Base-by-base conservation (phyloP, 768 basidiomycete species). In the Lactarius indigo region DNA sequence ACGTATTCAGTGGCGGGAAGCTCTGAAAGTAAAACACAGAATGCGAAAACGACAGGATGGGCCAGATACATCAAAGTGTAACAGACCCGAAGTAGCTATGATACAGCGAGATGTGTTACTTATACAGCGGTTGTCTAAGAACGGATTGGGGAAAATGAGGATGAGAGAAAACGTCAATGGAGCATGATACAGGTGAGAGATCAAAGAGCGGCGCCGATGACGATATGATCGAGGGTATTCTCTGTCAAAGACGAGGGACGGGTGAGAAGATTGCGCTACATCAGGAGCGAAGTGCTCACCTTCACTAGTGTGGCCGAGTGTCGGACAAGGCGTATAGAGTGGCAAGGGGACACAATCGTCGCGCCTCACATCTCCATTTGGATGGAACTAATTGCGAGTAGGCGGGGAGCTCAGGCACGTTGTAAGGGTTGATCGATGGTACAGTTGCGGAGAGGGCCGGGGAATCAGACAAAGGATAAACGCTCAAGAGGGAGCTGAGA, bases 301-400 rank as follows among this genome's bases (percentile, higher is more conserved):
- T 20, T 66, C 57, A n/a, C 37, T 23, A 26, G 28, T 56, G 42
- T 42, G 41, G 18, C 30, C 10, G 10, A n/a, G 39, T 17, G 64
- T 57, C 28, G 56, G 13, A 33, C 59, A 30, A 3, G 84, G 87
- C 18, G 83, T 84, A 72, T 91, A 91, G 28, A 83, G 78, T 0
- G 91, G 91, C 52, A 91, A 76, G 17, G 86, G 87, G 18, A 59
- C 71, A n/a, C 83, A 84, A 67, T 84, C 81, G 72, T 92, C 90
- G 58, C 90, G 79, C 77, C 86, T 89, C 63, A 82, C 82, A 61
- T 91, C 87, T 20, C 92, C 92, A 70, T 90, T 89, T 20, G 79
- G 72, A 72, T 92, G 78, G 77, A 87, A 94, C n/a, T 23, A 94
- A 79, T 69, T 92, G 90, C 6, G 89, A 91, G 73, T 94, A 94